Conservation (phyloP, 2,329 filamentous ascomycete genomes). For the Fusarium longipes region DNA sequence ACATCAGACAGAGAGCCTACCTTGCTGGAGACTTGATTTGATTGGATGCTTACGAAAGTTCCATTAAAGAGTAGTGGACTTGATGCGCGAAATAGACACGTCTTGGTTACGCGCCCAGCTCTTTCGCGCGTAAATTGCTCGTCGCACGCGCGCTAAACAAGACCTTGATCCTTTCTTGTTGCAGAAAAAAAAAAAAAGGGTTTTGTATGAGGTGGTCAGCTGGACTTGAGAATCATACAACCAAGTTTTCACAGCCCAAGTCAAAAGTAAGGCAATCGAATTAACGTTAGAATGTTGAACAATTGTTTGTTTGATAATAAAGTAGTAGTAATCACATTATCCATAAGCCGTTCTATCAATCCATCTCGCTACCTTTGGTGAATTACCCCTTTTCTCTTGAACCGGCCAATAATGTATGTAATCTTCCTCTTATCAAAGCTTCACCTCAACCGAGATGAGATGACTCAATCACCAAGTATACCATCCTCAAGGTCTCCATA, state of each 20-base stretch:
- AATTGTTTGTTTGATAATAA: constrained; percentile 20
- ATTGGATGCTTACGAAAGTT: constrained; percentile 32
- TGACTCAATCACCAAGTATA: constrained; percentile 22
- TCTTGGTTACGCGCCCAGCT: constrained; percentile 24
- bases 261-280: background rate
- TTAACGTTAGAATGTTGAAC: background rate
- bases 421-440: constrained; percentile 23
- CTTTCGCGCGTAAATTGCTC: constrained; percentile 47
- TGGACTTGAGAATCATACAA: background rate
- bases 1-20: constrained; percentile 20
- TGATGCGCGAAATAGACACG: constrained; percentile 41
- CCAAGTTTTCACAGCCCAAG: background rate
- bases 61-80: constrained; percentile 21
- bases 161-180: constrained; percentile 1
- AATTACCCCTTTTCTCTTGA: constrained; percentile 32
- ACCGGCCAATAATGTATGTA: constrained; percentile 23
- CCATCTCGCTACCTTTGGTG: constrained; percentile 7
- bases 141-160: constrained; percentile 37
- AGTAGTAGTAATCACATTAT: constrained; percentile 35
- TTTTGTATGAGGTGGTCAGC: background rate
- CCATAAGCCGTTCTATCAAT: constrained; percentile 35
- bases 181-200: background rate
- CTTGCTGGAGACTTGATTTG: constrained; percentile 2
- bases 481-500: constrained; percentile 20
- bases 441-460: constrained; percentile 34